phyloP scores from a whole-genome alignment of 148 eudicot species.

The Gaultheria prostrata region DNA sequence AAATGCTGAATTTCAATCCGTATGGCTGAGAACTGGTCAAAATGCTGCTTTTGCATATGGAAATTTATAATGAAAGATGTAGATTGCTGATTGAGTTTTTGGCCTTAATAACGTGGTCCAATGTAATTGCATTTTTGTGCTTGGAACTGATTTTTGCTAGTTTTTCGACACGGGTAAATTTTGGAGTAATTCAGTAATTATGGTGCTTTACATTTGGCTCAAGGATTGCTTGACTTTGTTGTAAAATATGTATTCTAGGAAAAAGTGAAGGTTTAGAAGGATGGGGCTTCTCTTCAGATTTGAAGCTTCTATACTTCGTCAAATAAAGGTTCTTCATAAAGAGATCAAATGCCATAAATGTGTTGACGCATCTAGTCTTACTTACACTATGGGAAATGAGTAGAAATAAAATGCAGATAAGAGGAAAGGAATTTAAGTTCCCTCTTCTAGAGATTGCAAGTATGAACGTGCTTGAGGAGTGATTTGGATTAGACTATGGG shows the following conservation, averaged over 20 bases:
- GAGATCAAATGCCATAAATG: not conserved
- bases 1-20: not conserved
- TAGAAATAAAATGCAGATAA: not conserved
- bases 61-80: not conserved
- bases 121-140: not conserved
- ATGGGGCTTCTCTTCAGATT: not conserved
- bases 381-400: too few relatives aligned
- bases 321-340: not conserved
- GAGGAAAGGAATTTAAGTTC: not conserved
- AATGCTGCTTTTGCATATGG: not conserved
- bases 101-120: not conserved
- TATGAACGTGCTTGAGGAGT: constrained; percentile 2
- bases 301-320: not conserved
- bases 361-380: too few relatives aligned
- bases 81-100: not conserved
- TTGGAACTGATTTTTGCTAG: not conserved
- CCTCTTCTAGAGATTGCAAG: too few relatives aligned
- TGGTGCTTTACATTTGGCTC: not conserved
- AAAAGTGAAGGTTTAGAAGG: not conserved
- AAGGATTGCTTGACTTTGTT: not conserved
- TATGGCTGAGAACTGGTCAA: not conserved
- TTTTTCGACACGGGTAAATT: not conserved
- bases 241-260: not conserved
- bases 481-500: not conserved
- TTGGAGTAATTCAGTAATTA: too few relatives aligned